These are phyloP conservation scores for Jaminaea rosea DNA, from an alignment of 1,284 basidiomycete species.

Conservation along the genomic window DNA sequence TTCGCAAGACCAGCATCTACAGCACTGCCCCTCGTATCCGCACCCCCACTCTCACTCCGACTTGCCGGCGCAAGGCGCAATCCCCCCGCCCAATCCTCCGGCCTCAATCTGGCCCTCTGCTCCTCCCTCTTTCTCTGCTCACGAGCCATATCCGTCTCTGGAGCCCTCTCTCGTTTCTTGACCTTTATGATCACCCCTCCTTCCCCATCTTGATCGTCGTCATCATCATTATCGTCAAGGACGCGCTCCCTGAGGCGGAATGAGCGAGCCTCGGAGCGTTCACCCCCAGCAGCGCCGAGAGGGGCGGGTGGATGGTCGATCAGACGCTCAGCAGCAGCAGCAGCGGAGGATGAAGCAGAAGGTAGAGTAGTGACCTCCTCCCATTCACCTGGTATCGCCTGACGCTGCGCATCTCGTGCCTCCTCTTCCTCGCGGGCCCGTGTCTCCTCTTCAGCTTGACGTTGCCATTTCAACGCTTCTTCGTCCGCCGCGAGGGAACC, in stretches of 20 bases:
- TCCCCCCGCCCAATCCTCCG: conserved; percentile 5
- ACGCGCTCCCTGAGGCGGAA: conserved; percentile 29
- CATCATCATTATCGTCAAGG: conserved; percentile 8
- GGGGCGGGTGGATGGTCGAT: background rate
- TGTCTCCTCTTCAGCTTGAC: conserved; percentile 2
- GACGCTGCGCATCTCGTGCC: no score
- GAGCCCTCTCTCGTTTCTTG: conserved; percentile 21
- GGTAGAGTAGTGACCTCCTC: conserved; percentile 56
- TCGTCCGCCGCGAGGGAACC: conserved; percentile 67
- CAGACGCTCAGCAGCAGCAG: background rate
- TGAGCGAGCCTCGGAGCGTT: conserved; percentile 17
- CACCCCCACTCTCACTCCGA: background rate
- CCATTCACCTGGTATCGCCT: conserved; percentile 78
- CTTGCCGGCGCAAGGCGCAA: conserved; percentile 3
- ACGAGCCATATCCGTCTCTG: conserved; percentile 1
- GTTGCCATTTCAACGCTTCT: background rate
- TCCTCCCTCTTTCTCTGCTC: conserved; percentile 6
- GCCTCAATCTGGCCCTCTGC: conserved; percentile 2
- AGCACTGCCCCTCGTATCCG: no score
- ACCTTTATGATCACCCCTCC: conserved; percentile 13
- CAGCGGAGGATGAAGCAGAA: background rate
- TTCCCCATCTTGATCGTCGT: conserved; percentile 16
- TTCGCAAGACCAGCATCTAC: background rate
- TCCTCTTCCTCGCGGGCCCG: conserved; percentile 54
- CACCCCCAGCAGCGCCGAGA: conserved; percentile 12